Conservation (phyloP, 2,329 filamentous ascomycete species). For the Monosporascus ibericus region DNA sequence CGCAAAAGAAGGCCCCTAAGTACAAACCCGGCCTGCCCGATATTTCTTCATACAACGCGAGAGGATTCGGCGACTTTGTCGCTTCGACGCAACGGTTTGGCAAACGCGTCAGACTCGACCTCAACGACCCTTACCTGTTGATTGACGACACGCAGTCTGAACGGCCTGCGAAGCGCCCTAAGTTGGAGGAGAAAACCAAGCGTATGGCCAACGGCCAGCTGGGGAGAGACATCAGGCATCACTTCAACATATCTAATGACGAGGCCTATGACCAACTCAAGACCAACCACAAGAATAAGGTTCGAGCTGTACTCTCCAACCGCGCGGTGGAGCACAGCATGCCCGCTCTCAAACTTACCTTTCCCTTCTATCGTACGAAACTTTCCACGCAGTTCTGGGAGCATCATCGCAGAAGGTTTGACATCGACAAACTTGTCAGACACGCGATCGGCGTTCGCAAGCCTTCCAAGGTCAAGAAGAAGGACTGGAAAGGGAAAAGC, state of each 20-base stretch:
- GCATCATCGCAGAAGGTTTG: slow-evolving; percentile 60
- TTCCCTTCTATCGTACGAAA: slow-evolving; percentile 92
- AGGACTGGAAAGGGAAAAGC: slow-evolving; percentile 73
- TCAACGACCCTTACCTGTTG: slow-evolving; percentile 82
- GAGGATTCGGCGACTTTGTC: slow-evolving; percentile 77
- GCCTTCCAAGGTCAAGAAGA: slow-evolving; percentile 69
- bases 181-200: slow-evolving; percentile 51
- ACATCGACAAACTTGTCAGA: slow-evolving; percentile 51
- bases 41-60: slow-evolving; percentile 54
- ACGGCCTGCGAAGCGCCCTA: slow-evolving; percentile 54
- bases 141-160: slow-evolving; percentile 70
- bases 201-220: slow-evolving; percentile 64
- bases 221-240: slow-evolving; percentile 65
- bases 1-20: slow-evolving; percentile 62
- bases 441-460: slow-evolving; percentile 30
- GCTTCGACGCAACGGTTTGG: slow-evolving; percentile 64
- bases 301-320: slow-evolving; percentile 85
- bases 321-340: slow-evolving; percentile 91
- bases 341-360: slow-evolving; percentile 84
- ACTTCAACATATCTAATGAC: slow-evolving; percentile 96
- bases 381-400: slow-evolving; percentile 66
- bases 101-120: slow-evolving; percentile 75
- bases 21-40: slow-evolving; percentile 53
- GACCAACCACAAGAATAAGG: slow-evolving; percentile 94
- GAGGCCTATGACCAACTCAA: slow-evolving; percentile 93